Base-by-base conservation (phyloP, 768 basidiomycete species). In the Lactifluus piperatus region DNA sequence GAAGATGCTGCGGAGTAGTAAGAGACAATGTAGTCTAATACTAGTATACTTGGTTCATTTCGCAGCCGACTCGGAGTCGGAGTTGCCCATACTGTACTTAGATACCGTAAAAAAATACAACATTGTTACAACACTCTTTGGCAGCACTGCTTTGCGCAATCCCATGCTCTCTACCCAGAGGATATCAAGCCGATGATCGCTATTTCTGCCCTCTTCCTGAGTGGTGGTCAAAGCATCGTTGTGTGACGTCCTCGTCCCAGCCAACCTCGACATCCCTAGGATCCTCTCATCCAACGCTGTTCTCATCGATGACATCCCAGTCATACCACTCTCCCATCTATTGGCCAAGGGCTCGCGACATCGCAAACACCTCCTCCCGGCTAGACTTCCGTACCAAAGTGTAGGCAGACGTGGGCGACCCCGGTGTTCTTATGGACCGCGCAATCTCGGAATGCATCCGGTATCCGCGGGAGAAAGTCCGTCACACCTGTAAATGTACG, bases 311-410 rank as follows among this genome's bases (percentile, higher is more conserved):
- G 32, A 16, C 22, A 51, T 60, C 10, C 43, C 41, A 5, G 48
- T 60, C 20, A 56, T 55, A 41, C 54, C 53, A 3, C 29, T 60
- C 29, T 60, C 55, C 10, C 39, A 30, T 26, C 59, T 56, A 3
- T 20, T 60, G 7, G 39, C 51, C 5, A 49, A 56, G n/a, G 59
- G 59, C 4, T 56, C 27, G 54, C 41, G 39, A 11, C 29, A 55
- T 22, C 58, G 56, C n/a, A 26, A n/a, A n/a, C 5, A 41, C 36
- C 8, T 60, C 54, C 11, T 4, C 13, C 10, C 45, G 47, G 20
- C 4, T 14, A 5, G 54, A 56, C 39, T 56, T 50, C 47, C 46
- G 24, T 30, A 54, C 46, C 30, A 56, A 60, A 49, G 34, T 41
- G 10, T 2, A 2, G 4, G 37, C 6, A n/a, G 58, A 60, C 24